Evolutionary conservation across 192 early-diverging fungal genomes (phyloP).

Genomic region (Mortierella antarctica): DNA sequence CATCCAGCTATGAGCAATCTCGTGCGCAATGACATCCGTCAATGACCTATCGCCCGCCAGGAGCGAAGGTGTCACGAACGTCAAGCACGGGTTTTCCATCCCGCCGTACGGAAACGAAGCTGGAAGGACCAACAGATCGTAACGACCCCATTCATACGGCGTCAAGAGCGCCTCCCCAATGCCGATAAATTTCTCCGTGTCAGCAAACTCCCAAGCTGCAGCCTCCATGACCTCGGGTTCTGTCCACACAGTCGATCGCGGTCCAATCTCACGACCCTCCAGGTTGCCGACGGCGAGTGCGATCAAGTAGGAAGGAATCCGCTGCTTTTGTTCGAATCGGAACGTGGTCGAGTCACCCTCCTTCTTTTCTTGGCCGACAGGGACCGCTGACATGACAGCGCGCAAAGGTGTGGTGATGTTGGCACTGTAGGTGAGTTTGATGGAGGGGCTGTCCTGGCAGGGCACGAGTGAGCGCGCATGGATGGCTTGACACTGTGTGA

Average conservation of each 20-base stretch:
- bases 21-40: conserved; percentile 96
- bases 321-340: conserved; percentile 86
- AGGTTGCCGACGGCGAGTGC: conserved; percentile 95
- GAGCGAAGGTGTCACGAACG: conserved; percentile 97
- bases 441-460: conserved; percentile 87
- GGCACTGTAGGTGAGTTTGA: conserved; percentile 91
- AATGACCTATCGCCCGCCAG: conserved; percentile 93
- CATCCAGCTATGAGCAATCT: conserved; percentile 92
- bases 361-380: conserved; percentile 63
- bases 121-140: conserved; percentile 92
- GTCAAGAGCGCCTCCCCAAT: conserved; percentile 80
- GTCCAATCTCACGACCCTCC: conserved; percentile 81
- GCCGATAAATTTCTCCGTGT: conserved; percentile 73
- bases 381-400: conserved; percentile 93
- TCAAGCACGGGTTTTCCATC: conserved; percentile 98
- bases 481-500: conserved; percentile 98
- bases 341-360: conserved; percentile 65
- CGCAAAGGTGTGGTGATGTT: conserved; percentile 71
- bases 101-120: conserved; percentile 85
- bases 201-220: conserved; percentile 96
- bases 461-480: conserved; percentile 93
- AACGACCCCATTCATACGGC: conserved; percentile 96
- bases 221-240: conserved; percentile 90
- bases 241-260: conserved; percentile 92
- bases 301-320: conserved; percentile 95